Conservation (phyloP, 768 basidiomycete species). For the Mycena rosella region DNA sequence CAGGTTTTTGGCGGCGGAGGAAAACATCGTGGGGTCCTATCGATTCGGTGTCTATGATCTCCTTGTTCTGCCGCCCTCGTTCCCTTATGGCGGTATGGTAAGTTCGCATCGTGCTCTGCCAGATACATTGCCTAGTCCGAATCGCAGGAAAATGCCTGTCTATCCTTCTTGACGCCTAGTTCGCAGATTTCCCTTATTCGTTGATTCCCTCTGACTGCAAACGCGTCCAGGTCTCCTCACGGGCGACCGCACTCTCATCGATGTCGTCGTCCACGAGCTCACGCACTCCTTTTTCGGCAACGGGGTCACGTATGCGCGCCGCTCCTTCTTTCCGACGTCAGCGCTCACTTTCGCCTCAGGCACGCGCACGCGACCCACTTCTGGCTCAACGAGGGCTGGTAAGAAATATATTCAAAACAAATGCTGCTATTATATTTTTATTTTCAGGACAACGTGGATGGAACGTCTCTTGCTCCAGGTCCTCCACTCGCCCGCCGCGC, state of each 20-base stretch:
- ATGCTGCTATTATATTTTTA: background rate
- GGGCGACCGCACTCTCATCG: conserved; percentile 88
- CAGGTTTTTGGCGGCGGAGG: conserved; percentile 84
- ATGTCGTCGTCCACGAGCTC: conserved; percentile 90
- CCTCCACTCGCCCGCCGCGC: conserved; percentile 73
- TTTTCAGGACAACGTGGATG: conserved; percentile 82
- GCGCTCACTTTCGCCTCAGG: conserved; percentile 43
- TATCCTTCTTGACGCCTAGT: conserved; percentile 93
- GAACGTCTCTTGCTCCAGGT: conserved; percentile 83
- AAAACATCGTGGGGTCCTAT: conserved; percentile 81
- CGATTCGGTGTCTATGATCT: conserved; percentile 91
- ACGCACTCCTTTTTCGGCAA: conserved; percentile 96
- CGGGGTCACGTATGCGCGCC: conserved; percentile 73
- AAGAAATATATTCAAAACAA: no score
- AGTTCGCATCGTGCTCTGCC: conserved; percentile 34
- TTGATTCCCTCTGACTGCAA: background rate
- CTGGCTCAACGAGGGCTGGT: conserved; percentile 87
- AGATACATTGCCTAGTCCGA: conserved; percentile 23
- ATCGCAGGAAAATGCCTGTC: conserved; percentile 86
- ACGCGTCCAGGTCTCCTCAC: conserved; percentile 75
- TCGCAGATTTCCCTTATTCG: conserved; percentile 32
- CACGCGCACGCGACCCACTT: conserved; percentile 84
- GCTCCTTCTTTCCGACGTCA: background rate
- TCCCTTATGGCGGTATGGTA: conserved; percentile 94
- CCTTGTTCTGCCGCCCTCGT: conserved; percentile 89